Evolutionary conservation across 2,329 filamentous ascomycete species (phyloP), one percentile per base, ranked within the genome.

Genomic region (Coniella lustricola): DNA sequence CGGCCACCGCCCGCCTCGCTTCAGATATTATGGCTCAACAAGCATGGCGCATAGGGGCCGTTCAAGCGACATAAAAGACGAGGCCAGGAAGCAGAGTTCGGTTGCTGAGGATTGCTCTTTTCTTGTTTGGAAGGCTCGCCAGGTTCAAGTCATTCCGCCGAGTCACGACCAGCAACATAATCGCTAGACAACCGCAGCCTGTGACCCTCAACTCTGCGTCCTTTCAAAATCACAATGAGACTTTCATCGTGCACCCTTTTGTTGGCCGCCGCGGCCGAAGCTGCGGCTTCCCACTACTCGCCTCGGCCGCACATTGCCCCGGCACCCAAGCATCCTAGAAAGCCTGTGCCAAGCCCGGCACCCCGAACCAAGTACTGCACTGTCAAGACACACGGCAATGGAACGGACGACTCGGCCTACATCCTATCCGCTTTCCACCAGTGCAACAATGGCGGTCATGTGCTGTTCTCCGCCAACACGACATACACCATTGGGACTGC

Each of bases 401-500:
- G 60, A 31, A 58, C 60, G 4, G 55, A 56, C 17, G 60, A 62
- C 35, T 54, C 55, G 3, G 20, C 33, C 10, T 34, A 71, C 46
- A 74, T 81, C 48, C 57, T 80, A 8, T 62, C 66, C 0, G 75
- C 76, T 2, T 62, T 81, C 49, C 64, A 75, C 33, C 59, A 72
- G 42, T 81, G 78, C 60, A 82, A 82, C 57, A 68, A 78, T 51
- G 79, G 79, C 7, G 79, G 79, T 5, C 74, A 74, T 49, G 76
- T 82, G 13, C 66, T 82, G 9, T 77, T 83, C 47, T 68, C 73
- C 3, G 65, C 68, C 31, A 70, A 72, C 14, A 67, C 70, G 48
- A 74, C 69, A 3, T 85, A 84, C 57, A 77, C 71, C 8, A 74
- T 85, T 51, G 79, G 77, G 20, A 83, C 76, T 1, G 79, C 80